Evolutionary conservation across 1,139 yeast genomes (phyloP).

Genomic region (Fermentozyma sake): DNA sequence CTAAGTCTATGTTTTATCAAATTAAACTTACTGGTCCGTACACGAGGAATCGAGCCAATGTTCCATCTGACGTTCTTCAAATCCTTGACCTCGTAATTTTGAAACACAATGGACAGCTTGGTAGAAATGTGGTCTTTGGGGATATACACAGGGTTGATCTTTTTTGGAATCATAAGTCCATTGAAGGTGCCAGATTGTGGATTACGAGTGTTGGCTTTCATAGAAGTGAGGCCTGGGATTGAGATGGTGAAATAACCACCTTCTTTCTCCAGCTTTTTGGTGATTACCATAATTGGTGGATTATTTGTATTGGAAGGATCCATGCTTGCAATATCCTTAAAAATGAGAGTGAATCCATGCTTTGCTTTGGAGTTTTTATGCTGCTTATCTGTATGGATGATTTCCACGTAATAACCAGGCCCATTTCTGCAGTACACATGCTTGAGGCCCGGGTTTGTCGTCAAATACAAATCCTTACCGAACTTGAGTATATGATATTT

Average conservation of each 20-base stretch:
- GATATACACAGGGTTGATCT: slow-evolving; percentile 19
- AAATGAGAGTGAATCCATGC: slow-evolving; percentile 29
- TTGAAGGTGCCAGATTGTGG: slow-evolving; percentile 14
- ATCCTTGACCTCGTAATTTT: slow-evolving; percentile 31
- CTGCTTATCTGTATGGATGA: slow-evolving; percentile 17
- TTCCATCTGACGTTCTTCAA: slow-evolving; percentile 30
- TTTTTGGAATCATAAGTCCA: slow-evolving; percentile 26
- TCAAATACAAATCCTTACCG: slow-evolving; percentile 47
- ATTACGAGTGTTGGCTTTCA: slow-evolving; percentile 1
- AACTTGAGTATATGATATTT: slow-evolving; percentile 53
- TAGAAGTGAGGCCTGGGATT: slow-evolving; percentile 9
- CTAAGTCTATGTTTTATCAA: slow-evolving; percentile 7
- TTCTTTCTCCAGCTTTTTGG: slow-evolving; percentile 21
- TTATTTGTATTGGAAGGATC: slow-evolving; percentile 14
- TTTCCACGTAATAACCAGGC: slow-evolving; percentile 52
- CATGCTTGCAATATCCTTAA: slow-evolving; percentile 27
- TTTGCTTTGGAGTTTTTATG: slow-evolving; percentile 8
- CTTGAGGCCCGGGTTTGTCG: slow-evolving; percentile 56
- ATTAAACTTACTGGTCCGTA: slow-evolving; percentile 14
- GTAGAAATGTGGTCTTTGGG: slow-evolving; percentile 15
- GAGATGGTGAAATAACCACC: slow-evolving; percentile 31
- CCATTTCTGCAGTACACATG: slow-evolving; percentile 54
- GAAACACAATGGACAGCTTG: slow-evolving; percentile 8
- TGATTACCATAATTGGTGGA: slow-evolving; percentile 28
- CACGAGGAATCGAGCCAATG: slow-evolving; percentile 45